phyloP scores from a whole-genome alignment of 495 filamentous ascomycete genomes.

The Chaetomium cochliodes region DNA sequence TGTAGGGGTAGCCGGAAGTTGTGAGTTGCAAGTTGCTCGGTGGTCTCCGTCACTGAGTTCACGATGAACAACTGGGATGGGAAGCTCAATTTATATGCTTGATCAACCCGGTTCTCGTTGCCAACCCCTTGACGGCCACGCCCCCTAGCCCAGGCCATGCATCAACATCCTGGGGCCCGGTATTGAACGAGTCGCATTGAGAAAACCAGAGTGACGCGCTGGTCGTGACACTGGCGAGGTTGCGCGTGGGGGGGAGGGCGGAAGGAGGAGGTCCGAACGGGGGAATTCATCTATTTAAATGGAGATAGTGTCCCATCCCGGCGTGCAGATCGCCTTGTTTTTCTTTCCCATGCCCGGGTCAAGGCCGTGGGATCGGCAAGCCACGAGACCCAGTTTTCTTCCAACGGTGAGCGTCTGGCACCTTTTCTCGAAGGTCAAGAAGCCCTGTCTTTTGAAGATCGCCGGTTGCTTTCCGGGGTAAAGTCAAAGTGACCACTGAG shows the following conservation, averaged over 20 bases:
- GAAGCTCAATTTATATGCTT: no score
- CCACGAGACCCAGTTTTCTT: not conserved
- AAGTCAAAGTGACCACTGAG: not conserved
- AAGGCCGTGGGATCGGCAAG: not conserved
- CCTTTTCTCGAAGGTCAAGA: no score
- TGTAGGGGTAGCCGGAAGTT: not conserved
- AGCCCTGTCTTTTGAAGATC: not conserved
- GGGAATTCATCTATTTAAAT: slow-evolving; percentile 21
- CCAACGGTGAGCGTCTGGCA: not conserved
- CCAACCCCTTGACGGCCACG: no score
- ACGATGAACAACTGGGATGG: no score
- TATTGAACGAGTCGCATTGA: no score
- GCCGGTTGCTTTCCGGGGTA: not conserved
- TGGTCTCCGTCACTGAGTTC: no score
- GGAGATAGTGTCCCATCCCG: slow-evolving; percentile 5
- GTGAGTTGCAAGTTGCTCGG: no score
- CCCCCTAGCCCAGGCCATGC: no score
- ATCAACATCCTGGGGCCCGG: no score
- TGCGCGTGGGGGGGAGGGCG: slow-evolving; percentile 14
- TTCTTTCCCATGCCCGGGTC: not conserved
- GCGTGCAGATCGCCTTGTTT: not conserved
- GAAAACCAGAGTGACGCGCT: not conserved
- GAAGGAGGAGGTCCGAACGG: slow-evolving; percentile 22
- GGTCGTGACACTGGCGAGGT: not conserved
- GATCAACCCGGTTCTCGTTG: no score